Evolutionary conservation across 257 asterid species (phyloP).

Genomic region (Salvia hispanica): DNA sequence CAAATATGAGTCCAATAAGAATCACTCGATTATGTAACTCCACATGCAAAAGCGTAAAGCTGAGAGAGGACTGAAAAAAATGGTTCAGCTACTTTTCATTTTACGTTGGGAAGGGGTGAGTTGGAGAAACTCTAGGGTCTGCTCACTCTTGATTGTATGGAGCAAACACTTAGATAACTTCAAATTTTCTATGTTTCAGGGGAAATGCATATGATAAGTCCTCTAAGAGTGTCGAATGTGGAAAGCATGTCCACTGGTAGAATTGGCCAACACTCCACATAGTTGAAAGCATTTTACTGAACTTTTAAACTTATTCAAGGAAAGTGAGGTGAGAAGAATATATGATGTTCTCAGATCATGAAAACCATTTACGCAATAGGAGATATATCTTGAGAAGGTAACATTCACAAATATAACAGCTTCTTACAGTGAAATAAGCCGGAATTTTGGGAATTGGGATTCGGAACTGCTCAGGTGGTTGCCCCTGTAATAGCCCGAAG

Average conservation of each 20-base stretch:
- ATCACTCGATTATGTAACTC: slow-evolving; percentile 1
- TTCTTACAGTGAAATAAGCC: slow-evolving; percentile 90
- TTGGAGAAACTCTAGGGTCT: background rate
- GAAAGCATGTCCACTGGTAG: slow-evolving; percentile 3
- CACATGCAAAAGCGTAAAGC: background rate
- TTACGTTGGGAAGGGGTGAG: background rate
- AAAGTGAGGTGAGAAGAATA: background rate
- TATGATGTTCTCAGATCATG: background rate
- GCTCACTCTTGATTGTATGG: background rate
- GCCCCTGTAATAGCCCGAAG: slow-evolving; percentile 58
- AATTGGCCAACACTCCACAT: too few relatives aligned
- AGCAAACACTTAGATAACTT: background rate
- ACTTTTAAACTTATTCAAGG: background rate
- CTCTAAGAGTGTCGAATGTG: background rate
- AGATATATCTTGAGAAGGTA: slow-evolving; percentile 10
- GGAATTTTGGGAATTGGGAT: slow-evolving; percentile 89
- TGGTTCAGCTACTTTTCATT: background rate
- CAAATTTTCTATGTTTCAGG: background rate
- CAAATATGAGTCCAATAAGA: slow-evolving; percentile 8
- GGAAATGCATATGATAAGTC: background rate
- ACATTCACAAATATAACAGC: slow-evolving; percentile 1
- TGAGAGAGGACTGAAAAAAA: slow-evolving; percentile 9
- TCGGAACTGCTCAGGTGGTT: slow-evolving; percentile 81
- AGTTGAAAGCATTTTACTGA: background rate
- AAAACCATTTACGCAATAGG: background rate